Conservation (phyloP, 2,329 filamentous ascomycete genomes). For the Onygenales sp. region DNA sequence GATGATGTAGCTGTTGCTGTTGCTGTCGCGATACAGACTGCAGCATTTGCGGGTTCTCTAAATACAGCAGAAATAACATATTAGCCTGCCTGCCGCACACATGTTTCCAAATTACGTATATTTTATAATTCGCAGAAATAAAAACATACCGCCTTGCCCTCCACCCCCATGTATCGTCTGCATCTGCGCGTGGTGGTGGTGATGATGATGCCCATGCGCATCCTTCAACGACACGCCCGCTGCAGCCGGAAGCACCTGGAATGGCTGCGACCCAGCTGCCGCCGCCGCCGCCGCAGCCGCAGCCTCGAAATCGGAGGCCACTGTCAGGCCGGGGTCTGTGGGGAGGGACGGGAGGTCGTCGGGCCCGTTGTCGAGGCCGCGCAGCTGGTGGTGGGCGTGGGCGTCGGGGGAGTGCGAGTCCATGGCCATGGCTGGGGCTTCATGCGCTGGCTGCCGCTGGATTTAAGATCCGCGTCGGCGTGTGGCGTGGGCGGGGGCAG, state of each 20-base stretch:
- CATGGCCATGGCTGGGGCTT: too few species aligned
- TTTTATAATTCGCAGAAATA: too few species aligned
- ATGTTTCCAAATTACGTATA: too few species aligned
- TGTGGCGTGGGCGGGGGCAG: too few species aligned
- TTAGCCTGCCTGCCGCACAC: too few species aligned
- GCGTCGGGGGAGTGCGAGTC: not conserved
- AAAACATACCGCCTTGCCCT: too few species aligned
- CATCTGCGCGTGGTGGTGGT: not conserved
- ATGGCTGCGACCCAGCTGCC: not conserved
- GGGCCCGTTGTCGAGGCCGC: not conserved
- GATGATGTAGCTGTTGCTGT: constrained; percentile 9
- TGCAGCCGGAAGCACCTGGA: not conserved
- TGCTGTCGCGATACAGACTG: constrained; percentile 3
- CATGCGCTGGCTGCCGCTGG: too few species aligned
- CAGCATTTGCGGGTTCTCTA: not conserved
- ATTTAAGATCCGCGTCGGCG: too few species aligned
- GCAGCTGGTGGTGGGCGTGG: constrained; percentile 1
- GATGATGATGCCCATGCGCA: not conserved
- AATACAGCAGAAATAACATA: too few species aligned
- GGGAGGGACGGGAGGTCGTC: not conserved
- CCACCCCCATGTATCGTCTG: too few species aligned
- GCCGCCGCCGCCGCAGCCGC: not conserved
- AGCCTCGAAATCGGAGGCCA: not conserved
- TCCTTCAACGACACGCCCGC: not conserved
- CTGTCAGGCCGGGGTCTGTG: not conserved